Evolutionary conservation across 768 basidiomycete genomes (phyloP).

Genomic region (Thelephora ganbajun): DNA sequence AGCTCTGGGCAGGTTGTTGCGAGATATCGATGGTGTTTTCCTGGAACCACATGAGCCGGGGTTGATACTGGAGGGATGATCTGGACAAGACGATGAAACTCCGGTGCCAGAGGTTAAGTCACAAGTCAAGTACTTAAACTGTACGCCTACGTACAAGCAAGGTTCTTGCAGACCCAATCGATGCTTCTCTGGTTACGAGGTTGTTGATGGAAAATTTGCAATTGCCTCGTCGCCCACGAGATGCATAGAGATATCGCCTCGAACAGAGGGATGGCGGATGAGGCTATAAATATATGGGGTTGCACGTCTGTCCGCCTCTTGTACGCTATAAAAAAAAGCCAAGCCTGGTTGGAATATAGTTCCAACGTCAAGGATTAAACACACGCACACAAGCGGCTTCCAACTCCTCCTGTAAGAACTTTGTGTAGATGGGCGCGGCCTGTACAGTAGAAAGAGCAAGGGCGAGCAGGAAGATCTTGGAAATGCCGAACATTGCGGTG

Average conservation of each 20-base stretch:
- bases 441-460: conserved; percentile 16
- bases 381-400: conserved; percentile 36
- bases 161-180: too few species aligned
- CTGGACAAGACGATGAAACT: too few species aligned
- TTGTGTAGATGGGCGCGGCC: conserved; percentile 19
- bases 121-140: too few species aligned
- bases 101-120: too few species aligned
- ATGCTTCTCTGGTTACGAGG: too few species aligned
- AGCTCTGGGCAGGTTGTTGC: too few species aligned
- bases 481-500: background rate
- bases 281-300: conserved; percentile 36
- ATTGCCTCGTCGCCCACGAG: conserved; percentile 30
- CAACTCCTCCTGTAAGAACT: conserved; percentile 35
- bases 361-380: background rate
- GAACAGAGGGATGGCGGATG: conserved; percentile 47
- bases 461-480: conserved; percentile 9
- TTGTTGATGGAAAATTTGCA: conserved; percentile 44
- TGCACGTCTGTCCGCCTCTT: conserved; percentile 44
- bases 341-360: background rate
- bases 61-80: too few species aligned
- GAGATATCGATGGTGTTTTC: too few species aligned
- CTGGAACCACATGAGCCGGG: too few species aligned
- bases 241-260: conserved; percentile 27
- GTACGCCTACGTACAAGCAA: too few species aligned
- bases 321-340: conserved; percentile 26